Percentiles rank a stretch among this genome's conserved stretches.
Conservation (phyloP, 352 stramenopile species). For the Phytopythium delawarense region DNA sequence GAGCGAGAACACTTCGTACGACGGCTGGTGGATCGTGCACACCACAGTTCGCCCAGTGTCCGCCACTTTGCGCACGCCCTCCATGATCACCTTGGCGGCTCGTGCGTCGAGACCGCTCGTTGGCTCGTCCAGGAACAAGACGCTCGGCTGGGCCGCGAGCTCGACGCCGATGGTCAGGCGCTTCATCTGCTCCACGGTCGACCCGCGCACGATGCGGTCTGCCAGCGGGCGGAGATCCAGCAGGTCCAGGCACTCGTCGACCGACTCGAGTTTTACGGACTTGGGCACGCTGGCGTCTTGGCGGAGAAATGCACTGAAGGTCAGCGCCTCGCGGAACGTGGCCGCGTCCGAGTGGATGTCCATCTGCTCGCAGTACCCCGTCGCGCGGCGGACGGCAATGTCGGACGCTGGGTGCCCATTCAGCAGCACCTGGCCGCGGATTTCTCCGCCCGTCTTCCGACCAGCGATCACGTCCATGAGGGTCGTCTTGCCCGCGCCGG, state of each 20-base stretch:
- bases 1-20: slow-evolving; percentile 32
- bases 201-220: neutral
- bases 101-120: slow-evolving; percentile 79
- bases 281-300: neutral
- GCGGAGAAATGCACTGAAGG: slow-evolving; percentile 79
- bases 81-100: slow-evolving; percentile 69
- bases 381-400: neutral
- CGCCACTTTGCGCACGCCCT: slow-evolving; percentile 52
- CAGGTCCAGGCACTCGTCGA: slow-evolving; percentile 4
- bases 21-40: slow-evolving; percentile 25
- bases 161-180: slow-evolving; percentile 4
- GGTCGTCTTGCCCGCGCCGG: slow-evolving; percentile 19
- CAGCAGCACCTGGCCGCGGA: neutral
- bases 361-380: slow-evolving; percentile 58
- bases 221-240: slow-evolving; percentile 2
- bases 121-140: slow-evolving; percentile 56
- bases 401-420: slow-evolving; percentile 2
- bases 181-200: slow-evolving; percentile 6
- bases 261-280: neutral
- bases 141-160: slow-evolving; percentile 3
- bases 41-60: slow-evolving; percentile 70
- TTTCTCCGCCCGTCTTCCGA: neutral
- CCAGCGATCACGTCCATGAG: slow-evolving; percentile 6
- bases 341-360: slow-evolving; percentile 78
- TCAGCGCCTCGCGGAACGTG: slow-evolving; percentile 85